Evolutionary conservation across 106 monocot genomes (phyloP).

Genomic region (Chionographis japonica): DNA sequence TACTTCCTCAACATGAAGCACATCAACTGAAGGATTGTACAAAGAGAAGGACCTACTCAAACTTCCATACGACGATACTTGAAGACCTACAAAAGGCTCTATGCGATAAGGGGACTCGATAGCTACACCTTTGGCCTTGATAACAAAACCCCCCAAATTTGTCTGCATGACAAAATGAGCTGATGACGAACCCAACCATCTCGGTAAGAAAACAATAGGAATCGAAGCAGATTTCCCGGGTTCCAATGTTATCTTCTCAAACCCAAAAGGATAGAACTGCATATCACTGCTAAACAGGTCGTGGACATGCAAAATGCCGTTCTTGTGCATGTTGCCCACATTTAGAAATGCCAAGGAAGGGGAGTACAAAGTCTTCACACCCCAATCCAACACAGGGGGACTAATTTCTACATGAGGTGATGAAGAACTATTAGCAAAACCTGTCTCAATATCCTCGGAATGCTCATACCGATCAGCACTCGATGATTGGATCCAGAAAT

Average conservation of each 20-base stretch:
- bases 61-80: constrained; percentile 18
- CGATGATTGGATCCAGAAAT: constrained; percentile 33
- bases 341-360: constrained; percentile 45
- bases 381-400: constrained; percentile 73
- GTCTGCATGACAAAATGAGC: constrained; percentile 85
- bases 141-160: constrained; percentile 74
- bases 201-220: constrained; percentile 68
- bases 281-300: constrained; percentile 58
- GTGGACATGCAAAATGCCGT: constrained; percentile 39
- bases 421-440: constrained; percentile 11
- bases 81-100: constrained; percentile 40
- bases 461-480: constrained; percentile 4
- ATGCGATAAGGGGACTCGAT: constrained; percentile 46
- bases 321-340: constrained; percentile 36
- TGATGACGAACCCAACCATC: constrained; percentile 45
- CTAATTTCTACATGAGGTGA: constrained; percentile 40
- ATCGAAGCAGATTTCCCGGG: constrained; percentile 58
- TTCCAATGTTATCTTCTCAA: constrained; percentile 30
- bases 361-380: constrained; percentile 28
- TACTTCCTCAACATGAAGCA: constrained; percentile 62
- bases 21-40: constrained; percentile 58
- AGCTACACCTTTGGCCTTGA: constrained; percentile 57
- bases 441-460: constrained; percentile 8
- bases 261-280: constrained; percentile 55
- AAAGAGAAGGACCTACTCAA: constrained; percentile 47